A percentile compares a stretch with the other conserved stretches of the same genome.
These are phyloP conservation scores for Moniliella sp. DNA, from an alignment of 1,284 basidiomycete species.

Conservation along the genomic window DNA sequence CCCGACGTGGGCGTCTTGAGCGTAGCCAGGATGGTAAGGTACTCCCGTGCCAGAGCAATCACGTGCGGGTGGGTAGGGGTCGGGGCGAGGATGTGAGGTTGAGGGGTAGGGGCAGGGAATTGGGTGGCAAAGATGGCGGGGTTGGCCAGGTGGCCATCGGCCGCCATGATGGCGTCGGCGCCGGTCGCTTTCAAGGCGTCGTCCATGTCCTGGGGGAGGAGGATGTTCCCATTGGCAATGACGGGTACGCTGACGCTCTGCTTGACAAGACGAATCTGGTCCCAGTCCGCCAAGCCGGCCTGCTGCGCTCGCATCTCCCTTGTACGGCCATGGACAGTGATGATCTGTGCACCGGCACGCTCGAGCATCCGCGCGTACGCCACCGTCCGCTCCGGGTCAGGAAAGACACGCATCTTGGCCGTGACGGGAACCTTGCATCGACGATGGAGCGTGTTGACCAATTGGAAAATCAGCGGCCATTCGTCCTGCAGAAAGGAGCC, in stretches of 20 bases:
- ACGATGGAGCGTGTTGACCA: slow-evolving; percentile 40
- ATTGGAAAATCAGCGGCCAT: slow-evolving; percentile 47
- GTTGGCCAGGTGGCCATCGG: slow-evolving; percentile 48
- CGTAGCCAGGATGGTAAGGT: slow-evolving; percentile 55
- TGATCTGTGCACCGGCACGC: slow-evolving; percentile 46
- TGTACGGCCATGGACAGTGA: slow-evolving; percentile 53
- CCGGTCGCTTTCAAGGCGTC: slow-evolving; percentile 42
- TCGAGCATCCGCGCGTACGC: slow-evolving; percentile 46
- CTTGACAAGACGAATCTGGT: slow-evolving; percentile 65
- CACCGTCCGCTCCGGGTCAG: slow-evolving; percentile 41
- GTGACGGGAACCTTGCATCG: slow-evolving; percentile 48
- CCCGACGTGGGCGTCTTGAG: slow-evolving; percentile 52
- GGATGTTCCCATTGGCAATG: slow-evolving; percentile 56
- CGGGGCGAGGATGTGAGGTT: too few relatives aligned
- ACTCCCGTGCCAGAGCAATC: slow-evolving; percentile 55
- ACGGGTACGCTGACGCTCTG: slow-evolving; percentile 61
- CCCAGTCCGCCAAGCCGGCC: slow-evolving; percentile 56
- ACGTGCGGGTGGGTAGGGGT: slow-evolving; percentile 43
- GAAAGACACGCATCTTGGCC: slow-evolving; percentile 41
- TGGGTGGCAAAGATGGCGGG: slow-evolving; percentile 42
- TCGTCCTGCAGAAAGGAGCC: slow-evolving; percentile 56
- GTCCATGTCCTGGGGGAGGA: slow-evolving; percentile 41
- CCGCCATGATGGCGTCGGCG: slow-evolving; percentile 57
- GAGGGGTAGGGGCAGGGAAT: neutral
- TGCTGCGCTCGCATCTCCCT: slow-evolving; percentile 70